These are phyloP conservation scores for Vicia sativa DNA, from an alignment of 306 rosid genomes.

Conservation along the genomic window DNA sequence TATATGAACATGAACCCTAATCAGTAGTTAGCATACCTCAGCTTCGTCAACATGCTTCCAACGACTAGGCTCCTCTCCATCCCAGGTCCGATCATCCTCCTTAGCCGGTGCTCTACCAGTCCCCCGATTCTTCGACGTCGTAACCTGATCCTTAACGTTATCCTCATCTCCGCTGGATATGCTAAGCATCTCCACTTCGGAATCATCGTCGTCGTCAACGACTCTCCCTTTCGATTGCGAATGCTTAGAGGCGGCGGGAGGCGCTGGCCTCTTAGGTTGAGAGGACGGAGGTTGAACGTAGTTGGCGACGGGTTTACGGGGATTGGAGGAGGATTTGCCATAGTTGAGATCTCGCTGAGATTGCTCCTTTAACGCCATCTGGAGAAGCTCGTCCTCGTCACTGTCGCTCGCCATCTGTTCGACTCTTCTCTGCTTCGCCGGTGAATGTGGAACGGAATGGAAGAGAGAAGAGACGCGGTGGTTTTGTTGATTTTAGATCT, in stretches of 20 bases:
- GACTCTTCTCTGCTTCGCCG: neutral
- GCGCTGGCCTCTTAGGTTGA: conserved; percentile 42
- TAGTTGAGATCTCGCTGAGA: conserved; percentile 76
- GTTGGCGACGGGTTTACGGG: conserved; percentile 86
- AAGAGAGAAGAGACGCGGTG: conserved; percentile 16
- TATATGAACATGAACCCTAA: conserved; percentile 20
- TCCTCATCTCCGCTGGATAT: conserved; percentile 98
- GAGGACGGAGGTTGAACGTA: conserved; percentile 80
- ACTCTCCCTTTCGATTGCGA: conserved; percentile 40
- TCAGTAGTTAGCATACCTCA: conserved; percentile 55
- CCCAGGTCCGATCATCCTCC: conserved; percentile 78
- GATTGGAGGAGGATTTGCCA: conserved; percentile 48
- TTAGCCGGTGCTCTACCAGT: conserved; percentile 38
- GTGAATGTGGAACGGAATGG: neutral
- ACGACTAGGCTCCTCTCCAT: conserved; percentile 86
- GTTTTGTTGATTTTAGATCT: conserved; percentile 37
- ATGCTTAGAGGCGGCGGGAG: conserved; percentile 21
- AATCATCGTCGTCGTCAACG: conserved; percentile 85
- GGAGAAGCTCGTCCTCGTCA: conserved; percentile 96
- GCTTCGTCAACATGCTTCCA: conserved; percentile 95
- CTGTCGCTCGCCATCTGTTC: conserved; percentile 81
- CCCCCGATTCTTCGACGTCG: conserved; percentile 45
- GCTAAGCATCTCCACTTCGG: conserved; percentile 97
- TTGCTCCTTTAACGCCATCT: conserved; percentile 94
- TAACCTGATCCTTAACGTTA: conserved; percentile 41